Base-by-base conservation (phyloP, 2,329 filamentous ascomycete genomes). In the Fonsecaea monophora region DNA sequence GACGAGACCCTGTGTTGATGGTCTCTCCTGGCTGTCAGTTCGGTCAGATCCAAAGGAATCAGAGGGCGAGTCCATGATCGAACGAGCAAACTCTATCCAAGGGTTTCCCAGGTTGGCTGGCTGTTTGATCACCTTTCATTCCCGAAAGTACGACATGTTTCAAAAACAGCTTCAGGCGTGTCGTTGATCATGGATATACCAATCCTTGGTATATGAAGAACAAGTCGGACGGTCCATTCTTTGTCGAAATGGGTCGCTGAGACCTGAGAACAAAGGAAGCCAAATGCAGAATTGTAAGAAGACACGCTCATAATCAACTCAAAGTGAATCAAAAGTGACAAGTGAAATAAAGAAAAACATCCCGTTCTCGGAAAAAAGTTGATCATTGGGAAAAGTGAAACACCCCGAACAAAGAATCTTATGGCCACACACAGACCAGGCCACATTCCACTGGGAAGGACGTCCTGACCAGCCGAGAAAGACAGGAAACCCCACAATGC, bases 311-410 rank as follows among this genome's bases (percentile, higher is more conserved):
- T 21, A 53, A 25, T 25, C 48, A 45, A 32, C 42, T 34, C 50
- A 53, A 50, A 62, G 56, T 56, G 21, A 45, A 18, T 40, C 10
- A 21, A 57, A 25, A 32, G 35, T 42, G 35, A 56, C 25, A n/a
- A 62, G 35, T 35, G 60, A 48, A 6, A 62, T 8, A 56, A 32
- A 62, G 54, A 53, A 55, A 30, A 56, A 40, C 0, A 10, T 8
- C 37, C 60, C 50, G 50, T 35, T 64, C 55, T 58, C 60, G 53
- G 55, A 55, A 34, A 32, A 12, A 3, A 40, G 9, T 30, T n/a
- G 15, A 30, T 12, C 8, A 53, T n/a, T 3, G 32, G 34, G n/a
- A 13, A 54, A n/a, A 50, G 59, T 53, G 48, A 42, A 35, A 35
- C 21, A 32, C 15, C 42, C n/a, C 40, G 53, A n/a, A 55, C 18